phyloP scores from a whole-genome alignment of 164 flowering plant species.

The Piper betle region DNA sequence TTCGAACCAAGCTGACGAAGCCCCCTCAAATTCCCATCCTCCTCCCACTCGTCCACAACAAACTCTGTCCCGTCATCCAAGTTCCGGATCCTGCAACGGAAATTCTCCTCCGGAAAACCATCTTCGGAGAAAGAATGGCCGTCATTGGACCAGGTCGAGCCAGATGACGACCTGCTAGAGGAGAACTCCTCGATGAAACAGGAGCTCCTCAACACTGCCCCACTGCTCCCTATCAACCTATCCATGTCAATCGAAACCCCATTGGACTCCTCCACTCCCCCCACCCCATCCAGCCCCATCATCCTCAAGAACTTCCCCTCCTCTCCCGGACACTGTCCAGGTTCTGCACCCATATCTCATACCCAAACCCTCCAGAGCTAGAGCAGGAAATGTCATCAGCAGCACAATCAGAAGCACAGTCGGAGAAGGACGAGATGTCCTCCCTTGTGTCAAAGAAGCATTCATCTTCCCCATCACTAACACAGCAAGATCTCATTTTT shows the following conservation, averaged over 20 bases:
- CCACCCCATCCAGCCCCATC: constrained; percentile 29
- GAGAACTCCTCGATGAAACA: constrained; percentile 20
- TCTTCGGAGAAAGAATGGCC: constrained; percentile 7
- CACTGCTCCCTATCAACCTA: constrained; percentile 28
- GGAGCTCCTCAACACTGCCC: constrained; percentile 34
- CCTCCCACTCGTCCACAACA: constrained; percentile 20
- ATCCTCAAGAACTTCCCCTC: constrained; percentile 38
- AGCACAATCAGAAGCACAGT: constrained; percentile 29
- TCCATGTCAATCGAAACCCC: constrained; percentile 7
- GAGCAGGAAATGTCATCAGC: constrained; percentile 8
- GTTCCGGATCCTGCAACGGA: constrained; percentile 18
- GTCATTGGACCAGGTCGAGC: constrained; percentile 6
- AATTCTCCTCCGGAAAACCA: constrained; percentile 16
- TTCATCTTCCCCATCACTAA: constrained; percentile 24
- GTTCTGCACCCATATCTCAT: constrained; percentile 45
- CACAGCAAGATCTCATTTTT: constrained; percentile 20
- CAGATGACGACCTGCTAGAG: constrained; percentile 21
- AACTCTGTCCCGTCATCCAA: constrained; percentile 32
- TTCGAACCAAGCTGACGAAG: constrained; percentile 34
- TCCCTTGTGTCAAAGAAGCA: constrained; percentile 55
- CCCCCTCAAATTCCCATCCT: constrained; percentile 21
- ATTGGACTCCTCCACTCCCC: constrained; percentile 15
- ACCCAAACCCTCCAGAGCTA: constrained; percentile 9
- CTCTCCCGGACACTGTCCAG: constrained; percentile 48
- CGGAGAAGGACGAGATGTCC: constrained; percentile 42